These are phyloP conservation scores for Crucibulum laeve DNA, from an alignment of 768 basidiomycete species.

Conservation along the genomic window DNA sequence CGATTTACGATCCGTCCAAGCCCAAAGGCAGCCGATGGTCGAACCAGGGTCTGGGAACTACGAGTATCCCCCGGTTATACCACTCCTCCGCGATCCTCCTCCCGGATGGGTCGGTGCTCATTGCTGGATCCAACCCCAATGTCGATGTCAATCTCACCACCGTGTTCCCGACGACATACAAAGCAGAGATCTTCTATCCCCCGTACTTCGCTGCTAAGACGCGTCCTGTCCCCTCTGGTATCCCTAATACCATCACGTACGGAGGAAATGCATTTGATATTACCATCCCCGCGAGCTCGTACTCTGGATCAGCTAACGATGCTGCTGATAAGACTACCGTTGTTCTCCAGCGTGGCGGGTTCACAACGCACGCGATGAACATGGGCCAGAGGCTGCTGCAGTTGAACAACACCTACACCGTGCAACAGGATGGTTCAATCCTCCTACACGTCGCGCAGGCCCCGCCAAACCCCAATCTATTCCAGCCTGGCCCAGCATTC, in stretches of 20 bases:
- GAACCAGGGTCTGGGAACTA: conserved; percentile 53
- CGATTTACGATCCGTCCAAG: conserved; percentile 76
- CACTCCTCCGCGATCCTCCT: conserved; percentile 91
- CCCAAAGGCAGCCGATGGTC: conserved; percentile 75
- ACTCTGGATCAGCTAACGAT: conserved; percentile 61
- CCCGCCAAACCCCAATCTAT: conserved; percentile 79
- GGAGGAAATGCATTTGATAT: conserved; percentile 82
- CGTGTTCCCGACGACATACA: conserved; percentile 71
- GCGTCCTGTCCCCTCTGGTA: conserved; percentile 65
- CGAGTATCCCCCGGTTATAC: conserved; percentile 77
- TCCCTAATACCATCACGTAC: conserved; percentile 76
- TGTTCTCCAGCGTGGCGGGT: conserved; percentile 78
- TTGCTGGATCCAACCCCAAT: conserved; percentile 94
- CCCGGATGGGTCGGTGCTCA: conserved; percentile 79
- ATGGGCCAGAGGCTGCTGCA: conserved; percentile 82
- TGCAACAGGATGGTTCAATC: conserved; percentile 73
- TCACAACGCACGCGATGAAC: conserved; percentile 84
- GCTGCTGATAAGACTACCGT: conserved; percentile 75
- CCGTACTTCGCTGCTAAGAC: conserved; percentile 70
- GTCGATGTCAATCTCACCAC: conserved; percentile 68
- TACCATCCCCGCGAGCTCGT: conserved; percentile 59
- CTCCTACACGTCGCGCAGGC: conserved; percentile 77
- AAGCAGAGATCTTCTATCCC: conserved; percentile 89
- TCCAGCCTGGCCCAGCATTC: conserved; percentile 87
- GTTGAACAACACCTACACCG: conserved; percentile 82